These are phyloP conservation scores for Monosporascus sp. DNA, from an alignment of 2,329 filamentous ascomycete genomes.

Conservation along the genomic window DNA sequence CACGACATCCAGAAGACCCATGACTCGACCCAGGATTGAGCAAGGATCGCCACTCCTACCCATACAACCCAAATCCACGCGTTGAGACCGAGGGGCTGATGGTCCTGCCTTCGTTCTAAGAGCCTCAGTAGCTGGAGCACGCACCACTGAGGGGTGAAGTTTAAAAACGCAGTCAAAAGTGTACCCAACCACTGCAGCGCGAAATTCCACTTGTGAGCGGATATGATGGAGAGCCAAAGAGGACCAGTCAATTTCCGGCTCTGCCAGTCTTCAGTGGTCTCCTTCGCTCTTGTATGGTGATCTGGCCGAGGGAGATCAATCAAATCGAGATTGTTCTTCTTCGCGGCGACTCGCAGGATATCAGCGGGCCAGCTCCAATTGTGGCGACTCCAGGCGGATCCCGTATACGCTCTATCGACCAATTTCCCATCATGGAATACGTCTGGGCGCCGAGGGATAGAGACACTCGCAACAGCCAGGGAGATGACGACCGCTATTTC, in stretches of 20 bases:
- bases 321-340: slow-evolving; percentile 56
- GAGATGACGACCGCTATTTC: slow-evolving; percentile 41
- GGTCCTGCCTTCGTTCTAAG: slow-evolving; percentile 51
- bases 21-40: slow-evolving; percentile 56
- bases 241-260: slow-evolving; percentile 38
- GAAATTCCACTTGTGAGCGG: slow-evolving; percentile 52
- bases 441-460: slow-evolving; percentile 62
- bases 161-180: slow-evolving; percentile 49
- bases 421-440: slow-evolving; percentile 54
- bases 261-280: slow-evolving; percentile 46
- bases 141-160: slow-evolving; percentile 65
- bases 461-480: slow-evolving; percentile 44
- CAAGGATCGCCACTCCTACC: slow-evolving; percentile 55
- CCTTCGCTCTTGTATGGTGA: slow-evolving; percentile 47
- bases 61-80: slow-evolving; percentile 65
- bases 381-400: slow-evolving; percentile 54
- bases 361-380: slow-evolving; percentile 60
- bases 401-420: slow-evolving; percentile 61
- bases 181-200: slow-evolving; percentile 55
- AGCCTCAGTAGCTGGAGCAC: slow-evolving; percentile 60
- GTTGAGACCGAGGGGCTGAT: slow-evolving; percentile 41
- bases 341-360: slow-evolving; percentile 49
- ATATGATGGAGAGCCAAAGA: slow-evolving; percentile 57
- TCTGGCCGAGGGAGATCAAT: slow-evolving; percentile 58
- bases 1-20: slow-evolving; percentile 64